phyloP scores from a whole-genome alignment of 257 asterid species.

The Nyctanthes arbortristis region DNA sequence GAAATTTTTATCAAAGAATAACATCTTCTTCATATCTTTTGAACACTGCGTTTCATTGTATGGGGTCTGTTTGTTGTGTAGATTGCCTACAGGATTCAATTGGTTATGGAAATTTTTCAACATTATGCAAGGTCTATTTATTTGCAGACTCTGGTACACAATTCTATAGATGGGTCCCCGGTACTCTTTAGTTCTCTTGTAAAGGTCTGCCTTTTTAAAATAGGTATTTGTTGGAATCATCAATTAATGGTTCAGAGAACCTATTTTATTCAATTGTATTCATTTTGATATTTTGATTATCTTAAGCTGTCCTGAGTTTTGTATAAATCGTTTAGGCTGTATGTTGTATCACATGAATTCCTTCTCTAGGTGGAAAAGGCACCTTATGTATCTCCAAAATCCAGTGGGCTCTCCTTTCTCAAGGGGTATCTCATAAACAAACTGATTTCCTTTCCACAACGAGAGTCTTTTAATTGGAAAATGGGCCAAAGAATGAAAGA shows the following conservation, averaged over 20 bases:
- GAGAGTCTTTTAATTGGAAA: background rate
- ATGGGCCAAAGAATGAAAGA: background rate
- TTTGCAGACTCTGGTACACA: background rate
- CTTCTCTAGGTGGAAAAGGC: background rate
- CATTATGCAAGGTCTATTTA: background rate
- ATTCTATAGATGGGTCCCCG: constrained; percentile 15
- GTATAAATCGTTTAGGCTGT: background rate
- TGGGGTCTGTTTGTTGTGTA: too few species aligned
- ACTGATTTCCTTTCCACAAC: background rate
- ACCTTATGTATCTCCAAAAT: background rate
- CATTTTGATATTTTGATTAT: background rate
- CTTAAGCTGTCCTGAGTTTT: constrained; percentile 15
- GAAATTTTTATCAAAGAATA: background rate
- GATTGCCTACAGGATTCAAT: too few species aligned
- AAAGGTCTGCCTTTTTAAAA: background rate
- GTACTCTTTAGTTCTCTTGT: background rate
- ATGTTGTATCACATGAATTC: background rate
- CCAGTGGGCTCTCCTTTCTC: background rate
- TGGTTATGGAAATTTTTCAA: background rate
- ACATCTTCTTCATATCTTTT: too few species aligned
- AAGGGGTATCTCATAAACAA: background rate
- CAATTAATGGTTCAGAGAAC: background rate
- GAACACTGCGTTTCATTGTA: too few species aligned
- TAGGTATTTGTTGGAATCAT: background rate
- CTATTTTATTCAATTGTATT: background rate